phyloP scores from a whole-genome alignment of 2,329 filamentous ascomycete genomes.

The Penicillium sp. region DNA sequence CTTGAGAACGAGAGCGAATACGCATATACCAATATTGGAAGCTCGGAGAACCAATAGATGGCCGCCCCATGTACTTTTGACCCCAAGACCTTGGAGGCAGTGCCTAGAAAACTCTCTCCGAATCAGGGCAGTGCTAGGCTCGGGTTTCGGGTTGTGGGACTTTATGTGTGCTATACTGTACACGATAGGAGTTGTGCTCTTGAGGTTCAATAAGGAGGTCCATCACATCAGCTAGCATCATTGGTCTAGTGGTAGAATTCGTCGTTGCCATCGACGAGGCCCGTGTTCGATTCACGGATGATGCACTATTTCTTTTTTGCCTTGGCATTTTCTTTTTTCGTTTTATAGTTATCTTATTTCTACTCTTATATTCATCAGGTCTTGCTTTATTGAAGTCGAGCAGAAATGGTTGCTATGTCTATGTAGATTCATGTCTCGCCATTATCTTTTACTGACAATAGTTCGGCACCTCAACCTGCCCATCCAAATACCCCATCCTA shows the following conservation, averaged over 20 bases:
- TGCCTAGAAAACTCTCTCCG: neutral
- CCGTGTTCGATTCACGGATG: conserved; percentile 43
- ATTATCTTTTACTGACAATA: too few relatives aligned
- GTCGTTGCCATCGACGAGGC: conserved; percentile 41
- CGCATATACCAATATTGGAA: neutral
- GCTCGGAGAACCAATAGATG: neutral
- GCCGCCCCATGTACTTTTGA: neutral
- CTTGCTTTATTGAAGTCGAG: too few relatives aligned
- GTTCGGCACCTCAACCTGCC: too few relatives aligned
- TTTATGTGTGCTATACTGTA: too few relatives aligned
- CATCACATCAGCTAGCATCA: conserved; percentile 22
- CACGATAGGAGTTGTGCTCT: too few relatives aligned
- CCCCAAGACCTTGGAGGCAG: neutral
- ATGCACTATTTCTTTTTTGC: conserved; percentile 27
- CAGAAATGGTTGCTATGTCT: too few relatives aligned
- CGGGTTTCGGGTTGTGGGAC: neutral
- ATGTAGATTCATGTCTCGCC: too few relatives aligned
- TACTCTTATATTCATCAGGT: too few relatives aligned
- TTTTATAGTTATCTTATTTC: too few relatives aligned
- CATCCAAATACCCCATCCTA: too few relatives aligned
- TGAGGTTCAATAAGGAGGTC: too few relatives aligned
- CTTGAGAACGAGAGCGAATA: neutral
- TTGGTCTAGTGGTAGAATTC: conserved; percentile 42
- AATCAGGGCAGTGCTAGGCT: neutral
- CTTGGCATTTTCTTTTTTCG: too few relatives aligned